A percentile compares a stretch with the other conserved stretches of the same genome.
These are phyloP conservation scores for Penicillium flavigenum DNA, from an alignment of 495 filamentous ascomycete species.

Conservation along the genomic window DNA sequence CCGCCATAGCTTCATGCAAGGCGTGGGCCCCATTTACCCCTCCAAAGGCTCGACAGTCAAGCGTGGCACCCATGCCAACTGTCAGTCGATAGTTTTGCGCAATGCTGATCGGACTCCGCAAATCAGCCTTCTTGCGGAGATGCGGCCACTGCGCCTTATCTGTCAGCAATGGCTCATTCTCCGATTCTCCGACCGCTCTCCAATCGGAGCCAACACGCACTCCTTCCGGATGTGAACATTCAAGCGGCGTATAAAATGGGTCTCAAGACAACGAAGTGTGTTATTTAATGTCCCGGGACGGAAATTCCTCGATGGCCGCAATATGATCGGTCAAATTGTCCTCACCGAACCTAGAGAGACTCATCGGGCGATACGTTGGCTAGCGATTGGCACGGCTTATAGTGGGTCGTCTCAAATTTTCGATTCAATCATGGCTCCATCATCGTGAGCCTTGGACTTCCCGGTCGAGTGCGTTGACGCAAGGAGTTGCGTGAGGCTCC, in stretches of 20 bases:
- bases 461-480: not conserved
- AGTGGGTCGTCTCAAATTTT: not conserved
- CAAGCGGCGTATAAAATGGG: slow-evolving; percentile 63
- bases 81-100: slow-evolving; percentile 8
- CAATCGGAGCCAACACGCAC: slow-evolving; percentile 48
- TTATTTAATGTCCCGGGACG: slow-evolving; percentile 69
- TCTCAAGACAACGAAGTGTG: slow-evolving; percentile 63
- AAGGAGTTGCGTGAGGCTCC: too few species aligned
- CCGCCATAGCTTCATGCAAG: slow-evolving; percentile 10
- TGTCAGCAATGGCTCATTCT: not conserved
- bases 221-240: slow-evolving; percentile 64
- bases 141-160: not conserved
- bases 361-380: slow-evolving; percentile 44
- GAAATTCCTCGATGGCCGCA: slow-evolving; percentile 56
- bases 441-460: not conserved
- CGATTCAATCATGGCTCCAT: not conserved
- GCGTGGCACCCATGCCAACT: slow-evolving; percentile 6
- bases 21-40: not conserved
- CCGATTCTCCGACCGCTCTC: not conserved
- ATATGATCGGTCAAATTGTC: slow-evolving; percentile 53
- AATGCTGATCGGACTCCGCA: slow-evolving; percentile 8
- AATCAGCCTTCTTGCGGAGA: slow-evolving; percentile 12
- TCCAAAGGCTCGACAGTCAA: not conserved
- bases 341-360: slow-evolving; percentile 61
- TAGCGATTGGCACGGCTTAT: not conserved